phyloP scores from a whole-genome alignment of 2,329 filamentous ascomycete species.

The Botryotinia convoluta region DNA sequence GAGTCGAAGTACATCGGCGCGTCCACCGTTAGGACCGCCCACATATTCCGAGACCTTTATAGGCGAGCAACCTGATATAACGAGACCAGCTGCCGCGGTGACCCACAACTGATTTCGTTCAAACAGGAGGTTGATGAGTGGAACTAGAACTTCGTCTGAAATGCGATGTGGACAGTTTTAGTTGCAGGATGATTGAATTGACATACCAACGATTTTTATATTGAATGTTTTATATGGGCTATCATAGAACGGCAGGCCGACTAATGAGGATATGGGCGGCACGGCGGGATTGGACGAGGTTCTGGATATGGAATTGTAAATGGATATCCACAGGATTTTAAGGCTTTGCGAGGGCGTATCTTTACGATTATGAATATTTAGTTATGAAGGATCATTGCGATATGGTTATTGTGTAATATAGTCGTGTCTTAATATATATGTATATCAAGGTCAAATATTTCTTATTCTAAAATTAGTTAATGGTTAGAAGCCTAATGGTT shows the following conservation, averaged over 20 bases:
- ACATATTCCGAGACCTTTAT: slow-evolving; percentile 29
- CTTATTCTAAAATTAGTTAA: too few relatives aligned
- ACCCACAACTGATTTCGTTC: slow-evolving; percentile 22
- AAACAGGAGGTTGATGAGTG: slow-evolving; percentile 23
- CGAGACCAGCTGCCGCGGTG: slow-evolving; percentile 25
- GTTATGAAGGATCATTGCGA: neutral
- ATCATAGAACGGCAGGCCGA: neutral
- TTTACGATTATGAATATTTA: neutral
- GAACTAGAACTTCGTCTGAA: neutral
- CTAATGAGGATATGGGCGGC: slow-evolving; percentile 1
- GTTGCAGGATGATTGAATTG: neutral
- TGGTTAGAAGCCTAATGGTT: neutral
- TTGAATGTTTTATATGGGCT: neutral
- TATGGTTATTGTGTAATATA: neutral
- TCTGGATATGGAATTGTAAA: slow-evolving; percentile 1
- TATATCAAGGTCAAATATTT: neutral
- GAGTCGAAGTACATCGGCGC: neutral
- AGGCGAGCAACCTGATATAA: slow-evolving; percentile 20
- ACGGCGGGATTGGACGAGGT: neutral
- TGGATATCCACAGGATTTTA: neutral
- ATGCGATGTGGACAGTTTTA: neutral
- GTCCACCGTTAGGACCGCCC: slow-evolving; percentile 25
- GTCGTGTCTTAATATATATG: neutral
- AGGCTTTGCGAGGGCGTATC: neutral
- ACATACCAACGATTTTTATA: neutral